Percentiles rank a stretch among this genome's conserved stretches.
phyloP scores from a whole-genome alignment of 352 stramenopile species.

The Phytophthora rubi region DNA sequence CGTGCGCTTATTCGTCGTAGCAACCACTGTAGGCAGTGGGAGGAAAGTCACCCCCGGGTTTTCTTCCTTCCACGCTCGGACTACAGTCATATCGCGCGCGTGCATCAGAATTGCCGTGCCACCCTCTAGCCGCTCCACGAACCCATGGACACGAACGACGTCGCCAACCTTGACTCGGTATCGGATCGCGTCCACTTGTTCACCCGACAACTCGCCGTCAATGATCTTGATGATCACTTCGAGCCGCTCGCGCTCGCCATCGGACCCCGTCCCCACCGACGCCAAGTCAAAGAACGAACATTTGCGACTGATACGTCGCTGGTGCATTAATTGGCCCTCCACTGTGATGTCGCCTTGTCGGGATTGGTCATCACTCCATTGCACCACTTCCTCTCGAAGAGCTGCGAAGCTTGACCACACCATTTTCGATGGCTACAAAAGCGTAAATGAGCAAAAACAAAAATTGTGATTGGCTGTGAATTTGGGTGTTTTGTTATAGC shows the following conservation, averaged over 20 bases:
- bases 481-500: constrained; percentile 15
- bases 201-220: constrained; percentile 61
- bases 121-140: constrained; percentile 51
- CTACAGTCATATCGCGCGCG: constrained; percentile 44
- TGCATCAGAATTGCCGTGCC: constrained; percentile 47
- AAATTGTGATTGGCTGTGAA: constrained; percentile 26
- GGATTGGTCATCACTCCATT: constrained; percentile 29
- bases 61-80: constrained; percentile 60
- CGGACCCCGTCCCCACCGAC: constrained; percentile 26
- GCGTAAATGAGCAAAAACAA: not conserved
- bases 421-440: constrained; percentile 35
- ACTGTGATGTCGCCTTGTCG: constrained; percentile 49
- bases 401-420: constrained; percentile 59
- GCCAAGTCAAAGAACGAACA: constrained; percentile 83
- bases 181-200: constrained; percentile 70
- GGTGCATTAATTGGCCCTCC: constrained; percentile 78
- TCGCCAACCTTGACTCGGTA: constrained; percentile 72
- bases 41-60: constrained; percentile 67
- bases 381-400: constrained; percentile 47
- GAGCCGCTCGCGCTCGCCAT: constrained; percentile 42
- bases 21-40: constrained; percentile 52
- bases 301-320: constrained; percentile 73
- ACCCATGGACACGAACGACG: constrained; percentile 65
- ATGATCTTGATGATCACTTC: constrained; percentile 87
- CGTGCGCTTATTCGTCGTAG: constrained; percentile 14